Percentiles rank a stretch among this genome's conserved stretches.
Evolutionary conservation across 768 basidiomycete genomes (phyloP).

Genomic region (Kwoniella newhampshirensis): DNA sequence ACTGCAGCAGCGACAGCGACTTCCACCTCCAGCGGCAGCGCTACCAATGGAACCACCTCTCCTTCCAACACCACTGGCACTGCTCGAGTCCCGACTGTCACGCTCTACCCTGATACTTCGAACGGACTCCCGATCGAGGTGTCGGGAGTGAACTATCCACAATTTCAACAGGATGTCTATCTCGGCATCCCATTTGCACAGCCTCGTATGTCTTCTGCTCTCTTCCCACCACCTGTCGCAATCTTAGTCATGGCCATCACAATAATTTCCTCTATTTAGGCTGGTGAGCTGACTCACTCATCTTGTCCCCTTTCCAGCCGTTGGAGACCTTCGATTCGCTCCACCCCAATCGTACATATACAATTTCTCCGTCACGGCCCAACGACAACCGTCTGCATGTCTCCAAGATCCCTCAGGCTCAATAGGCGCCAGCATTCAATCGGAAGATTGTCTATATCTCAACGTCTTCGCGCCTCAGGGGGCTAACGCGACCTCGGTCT

Average conservation of each 20-base stretch:
- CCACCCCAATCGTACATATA: conserved; percentile 30
- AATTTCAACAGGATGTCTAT: conserved; percentile 36
- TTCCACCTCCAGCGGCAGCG: conserved; percentile 1
- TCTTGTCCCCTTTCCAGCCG: conserved; percentile 20
- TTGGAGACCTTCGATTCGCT: conserved; percentile 37
- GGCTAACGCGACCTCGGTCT: conserved; percentile 25
- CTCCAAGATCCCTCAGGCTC: conserved; percentile 30
- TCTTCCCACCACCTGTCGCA: too few relatives aligned
- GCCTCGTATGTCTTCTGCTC: conserved; percentile 45
- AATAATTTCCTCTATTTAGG: too few relatives aligned
- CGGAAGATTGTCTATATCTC: conserved; percentile 60
- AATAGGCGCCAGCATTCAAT: conserved; percentile 12
- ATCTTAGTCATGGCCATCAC: background rate
- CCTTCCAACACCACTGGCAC: background rate
- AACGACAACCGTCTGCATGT: conserved; percentile 40
- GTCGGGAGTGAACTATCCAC: conserved; percentile 23
- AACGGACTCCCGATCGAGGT: conserved; percentile 26
- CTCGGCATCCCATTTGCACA: conserved; percentile 49
- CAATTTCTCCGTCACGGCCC: conserved; percentile 38
- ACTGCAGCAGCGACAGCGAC: conserved; percentile 2
- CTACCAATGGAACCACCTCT: background rate
- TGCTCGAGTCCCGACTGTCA: conserved; percentile 20
- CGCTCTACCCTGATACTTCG: conserved; percentile 32
- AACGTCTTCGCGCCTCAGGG: conserved; percentile 58
- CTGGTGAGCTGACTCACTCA: background rate